phyloP scores from a whole-genome alignment of 2,329 filamentous ascomycete species.

The Trichoderma aggressivum region DNA sequence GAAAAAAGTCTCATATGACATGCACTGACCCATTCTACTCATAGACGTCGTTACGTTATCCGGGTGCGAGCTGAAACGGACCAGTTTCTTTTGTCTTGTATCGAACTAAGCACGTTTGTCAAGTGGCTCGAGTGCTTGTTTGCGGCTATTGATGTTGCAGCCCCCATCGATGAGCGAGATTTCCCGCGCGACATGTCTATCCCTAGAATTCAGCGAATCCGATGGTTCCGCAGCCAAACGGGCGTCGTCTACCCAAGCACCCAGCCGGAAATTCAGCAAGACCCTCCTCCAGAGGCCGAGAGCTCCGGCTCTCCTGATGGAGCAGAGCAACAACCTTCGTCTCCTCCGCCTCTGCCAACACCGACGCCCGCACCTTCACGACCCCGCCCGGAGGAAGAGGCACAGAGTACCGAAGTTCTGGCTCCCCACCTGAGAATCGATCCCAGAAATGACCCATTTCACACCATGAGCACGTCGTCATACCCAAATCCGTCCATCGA shows the following conservation, averaged over 20 bases:
- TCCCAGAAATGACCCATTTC: constrained; percentile 32
- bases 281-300: constrained; percentile 2
- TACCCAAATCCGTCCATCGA: constrained; percentile 46
- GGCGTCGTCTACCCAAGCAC: constrained; percentile 19
- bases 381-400: constrained; percentile 17
- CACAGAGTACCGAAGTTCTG: constrained; percentile 15
- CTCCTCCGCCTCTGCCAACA: constrained; percentile 17
- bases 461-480: constrained; percentile 44
- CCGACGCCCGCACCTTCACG: constrained; percentile 17
- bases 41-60: constrained; percentile 61
- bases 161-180: constrained; percentile 67
- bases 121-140: constrained; percentile 67
- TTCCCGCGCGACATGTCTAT: constrained; percentile 61
- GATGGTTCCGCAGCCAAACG: constrained; percentile 45
- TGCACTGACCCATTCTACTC: not conserved
- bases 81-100: constrained; percentile 67
- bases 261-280: constrained; percentile 3
- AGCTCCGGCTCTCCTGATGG: not conserved
- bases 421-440: constrained; percentile 23
- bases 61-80: constrained; percentile 71
- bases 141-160: constrained; percentile 69
- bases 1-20: not conserved
- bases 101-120: constrained; percentile 62
- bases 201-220: constrained; percentile 53
- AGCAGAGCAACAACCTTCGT: constrained; percentile 19